These are phyloP conservation scores for Lipomyces sp. DNA, from an alignment of 805 yeast genomes.

Conservation along the genomic window DNA sequence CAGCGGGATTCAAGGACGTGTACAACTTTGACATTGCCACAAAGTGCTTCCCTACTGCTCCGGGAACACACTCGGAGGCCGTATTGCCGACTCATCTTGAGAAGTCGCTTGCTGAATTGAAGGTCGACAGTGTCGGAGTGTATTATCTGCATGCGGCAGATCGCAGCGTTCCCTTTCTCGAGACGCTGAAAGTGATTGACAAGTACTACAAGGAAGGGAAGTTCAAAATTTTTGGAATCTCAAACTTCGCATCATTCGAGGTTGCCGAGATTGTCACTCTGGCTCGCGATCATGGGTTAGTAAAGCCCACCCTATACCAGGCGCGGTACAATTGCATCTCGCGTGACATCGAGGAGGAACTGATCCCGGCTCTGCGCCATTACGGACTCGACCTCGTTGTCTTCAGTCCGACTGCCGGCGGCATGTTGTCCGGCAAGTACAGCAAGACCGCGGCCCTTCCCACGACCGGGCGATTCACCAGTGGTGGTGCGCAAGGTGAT, in stretches of 20 bases:
- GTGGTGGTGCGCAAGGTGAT: conserved; percentile 1
- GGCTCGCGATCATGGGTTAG: conserved; percentile 2
- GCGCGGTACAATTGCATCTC: conserved; percentile 34
- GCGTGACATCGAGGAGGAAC: conserved; percentile 29
- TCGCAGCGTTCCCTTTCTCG: conserved; percentile 31
- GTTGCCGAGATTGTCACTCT: conserved; percentile 17
- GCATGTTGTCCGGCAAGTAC: conserved; percentile 13
- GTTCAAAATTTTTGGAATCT: conserved; percentile 33
- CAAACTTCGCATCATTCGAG: conserved; percentile 29
- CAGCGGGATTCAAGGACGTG: conserved; percentile 19
- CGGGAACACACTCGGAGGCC: conserved; percentile 19
- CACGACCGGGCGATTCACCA: neutral
- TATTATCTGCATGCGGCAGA: conserved; percentile 33
- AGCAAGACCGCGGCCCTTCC: neutral
- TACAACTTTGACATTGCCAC: conserved; percentile 28
- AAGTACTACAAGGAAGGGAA: conserved; percentile 32
- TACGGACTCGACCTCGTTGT: conserved; percentile 30
- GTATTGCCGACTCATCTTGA: conserved; percentile 5
- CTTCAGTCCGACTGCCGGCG: conserved; percentile 24
- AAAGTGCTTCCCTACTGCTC: conserved; percentile 27
- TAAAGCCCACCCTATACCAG: conserved; percentile 32
- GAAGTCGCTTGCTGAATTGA: conserved; percentile 10
- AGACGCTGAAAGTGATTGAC: conserved; percentile 31
- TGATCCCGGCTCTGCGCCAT: conserved; percentile 31
- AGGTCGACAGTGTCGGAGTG: conserved; percentile 15